Base-by-base conservation (phyloP, 139 green algal species). In the Chlorella sp. region DNA sequence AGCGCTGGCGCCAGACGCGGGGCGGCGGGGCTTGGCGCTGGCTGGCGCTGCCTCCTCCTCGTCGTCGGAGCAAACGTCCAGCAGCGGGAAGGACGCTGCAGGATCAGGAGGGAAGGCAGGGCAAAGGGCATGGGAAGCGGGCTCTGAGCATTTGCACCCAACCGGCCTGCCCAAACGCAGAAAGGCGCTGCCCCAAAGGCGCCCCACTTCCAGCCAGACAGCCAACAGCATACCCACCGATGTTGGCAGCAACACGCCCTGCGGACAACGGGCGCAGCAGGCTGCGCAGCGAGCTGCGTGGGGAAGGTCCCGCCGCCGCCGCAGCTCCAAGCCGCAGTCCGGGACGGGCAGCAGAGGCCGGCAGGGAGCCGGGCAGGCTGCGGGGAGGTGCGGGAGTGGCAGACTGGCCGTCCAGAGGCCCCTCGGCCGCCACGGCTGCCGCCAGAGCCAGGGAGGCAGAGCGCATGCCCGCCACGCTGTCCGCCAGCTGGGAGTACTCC, bases 1-100 rank as follows among this genome's bases (percentile, higher is more conserved):
- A 60, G 17, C 40, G 19, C 38, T 36, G 19, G 34, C 34, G 54
- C 54, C n/a, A 32, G 7, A 1, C 20, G 51, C 51, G 51, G 58
- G 22, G 58, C 28, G 3, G 26, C 24, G 36, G 6, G 75, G 16
- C 51, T 1, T 1, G 51, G 11, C 46, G 51, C 51, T 16, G 9
- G 51, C 51, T 60, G 51, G 14, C 54, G 5, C 7, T 0, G 22
- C 54, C 40, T 60, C 60, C 60, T 73, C 60, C 77, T 83, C 77
- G 3, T 38, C 28, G 32, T 58, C 77, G 2, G 73, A 80, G 75
- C 48, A 69, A 13, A 36, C 9, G 22, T 83, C 77, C 13, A 4
- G 20, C 40, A 73, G 65, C 40, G 77, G 60, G 40, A 83, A 83
- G 58, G 77, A 83, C 28, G 58, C 77, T 83, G 77, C 60, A 73